Evolutionary conservation across 192 early-diverging fungal species (phyloP).

Genomic region (Jimgerdemannia lactiflua): DNA sequence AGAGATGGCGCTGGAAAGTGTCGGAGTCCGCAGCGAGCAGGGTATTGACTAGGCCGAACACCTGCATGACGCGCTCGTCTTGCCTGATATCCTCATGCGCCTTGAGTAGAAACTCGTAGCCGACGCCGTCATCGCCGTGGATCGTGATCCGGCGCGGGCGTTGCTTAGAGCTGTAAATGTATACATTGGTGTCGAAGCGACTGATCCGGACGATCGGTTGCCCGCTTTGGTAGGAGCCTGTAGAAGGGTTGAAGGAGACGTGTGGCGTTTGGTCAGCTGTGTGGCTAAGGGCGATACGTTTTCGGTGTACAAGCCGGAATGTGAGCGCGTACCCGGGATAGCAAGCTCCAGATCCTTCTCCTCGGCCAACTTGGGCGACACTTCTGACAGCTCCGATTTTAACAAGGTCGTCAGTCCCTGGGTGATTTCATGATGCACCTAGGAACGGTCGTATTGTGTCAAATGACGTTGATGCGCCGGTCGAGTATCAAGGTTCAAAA

Average conservation of each 20-base stretch:
- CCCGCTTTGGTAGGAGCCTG: slow-evolving; percentile 81
- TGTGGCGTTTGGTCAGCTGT: neutral
- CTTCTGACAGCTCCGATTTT: slow-evolving; percentile 83
- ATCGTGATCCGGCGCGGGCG: slow-evolving; percentile 83
- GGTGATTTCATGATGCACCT: slow-evolving; percentile 75
- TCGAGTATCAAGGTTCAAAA: too few relatives aligned
- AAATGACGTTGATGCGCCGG: too few relatives aligned
- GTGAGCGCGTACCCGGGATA: slow-evolving; percentile 63
- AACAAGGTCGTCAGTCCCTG: slow-evolving; percentile 81
- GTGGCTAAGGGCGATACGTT: too few relatives aligned
- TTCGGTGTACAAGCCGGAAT: neutral
- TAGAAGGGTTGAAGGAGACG: slow-evolving; percentile 1
- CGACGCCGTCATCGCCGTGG: slow-evolving; percentile 83
- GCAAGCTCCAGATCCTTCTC: slow-evolving; percentile 85
- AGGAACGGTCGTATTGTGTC: slow-evolving; percentile 1
- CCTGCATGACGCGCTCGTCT: slow-evolving; percentile 98
- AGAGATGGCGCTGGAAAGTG: slow-evolving; percentile 88
- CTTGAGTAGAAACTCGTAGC: slow-evolving; percentile 92
- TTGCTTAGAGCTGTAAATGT: slow-evolving; percentile 90
- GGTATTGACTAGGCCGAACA: slow-evolving; percentile 96
- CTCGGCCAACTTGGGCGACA: slow-evolving; percentile 83
- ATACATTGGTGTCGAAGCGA: slow-evolving; percentile 80
- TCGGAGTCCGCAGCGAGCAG: slow-evolving; percentile 77
- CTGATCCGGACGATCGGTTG: slow-evolving; percentile 83
- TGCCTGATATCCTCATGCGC: slow-evolving; percentile 98